Base-by-base conservation (phyloP, 371 early-diverging fungal genomes). In the Paraphysoderma sedebokerense region DNA sequence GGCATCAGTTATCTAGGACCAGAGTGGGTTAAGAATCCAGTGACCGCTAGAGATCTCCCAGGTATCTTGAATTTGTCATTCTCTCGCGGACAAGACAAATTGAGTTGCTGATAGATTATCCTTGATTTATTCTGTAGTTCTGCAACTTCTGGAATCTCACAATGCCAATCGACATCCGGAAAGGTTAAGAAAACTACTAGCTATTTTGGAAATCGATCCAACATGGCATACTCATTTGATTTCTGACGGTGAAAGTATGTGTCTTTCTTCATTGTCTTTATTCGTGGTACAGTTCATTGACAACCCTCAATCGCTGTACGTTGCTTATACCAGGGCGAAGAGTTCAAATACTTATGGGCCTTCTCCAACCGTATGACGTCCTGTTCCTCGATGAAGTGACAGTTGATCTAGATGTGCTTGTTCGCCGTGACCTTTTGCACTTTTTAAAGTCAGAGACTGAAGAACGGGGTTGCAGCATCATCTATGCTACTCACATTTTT, bases 361-460 rank as follows among this genome's bases (percentile, higher is more conserved):
- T 85, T 15, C 48, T 85, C 46, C 70, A 77, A 30, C 81, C 79
- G 22, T 83, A 80, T 77, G 60, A 72, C 13, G 41, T 86, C 6
- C 60, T 84, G 13, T 56, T 86, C 19, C 56, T 84, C 26, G 87
- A 84, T 62, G 87, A 84, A 63, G 84, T 85, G 7, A 85, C 86
- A 0, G 81, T 81, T 13, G 87, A 86, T 60, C 58, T 84, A 40
- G 87, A 86, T 60, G 78, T 84, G 4, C 60, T 82, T 22, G 84
- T 81, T 1, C 69, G 87, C 29, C 52, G 68, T 11, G 74, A 81
- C 50, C 67, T 84, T 44, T 59, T 85, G 13, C 46, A 64, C 5
- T 84, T 75, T 50, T 57, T 86, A 5, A 57, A 60, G 26, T 46
- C 60, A 19, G 84, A 86, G 52, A 77, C 81, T 7, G 74, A 73